Evolutionary conservation across 495 filamentous ascomycete genomes (phyloP), one percentile per base, ranked within the genome.

Genomic region (Elasticomyces elasticus): DNA sequence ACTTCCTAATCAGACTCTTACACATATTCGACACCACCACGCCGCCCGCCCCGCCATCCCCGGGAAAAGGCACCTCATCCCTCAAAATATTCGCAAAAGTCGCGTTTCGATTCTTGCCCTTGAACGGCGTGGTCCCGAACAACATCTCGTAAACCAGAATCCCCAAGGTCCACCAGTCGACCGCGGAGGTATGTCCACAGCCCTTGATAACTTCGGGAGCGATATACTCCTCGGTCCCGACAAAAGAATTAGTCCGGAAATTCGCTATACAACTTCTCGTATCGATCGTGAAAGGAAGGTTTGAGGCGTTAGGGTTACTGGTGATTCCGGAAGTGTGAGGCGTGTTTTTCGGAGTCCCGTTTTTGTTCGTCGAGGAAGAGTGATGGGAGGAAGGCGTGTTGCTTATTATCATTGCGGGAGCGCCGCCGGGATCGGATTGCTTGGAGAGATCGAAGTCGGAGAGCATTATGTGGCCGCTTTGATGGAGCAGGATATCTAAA

Each of bases 71-170:
- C 46, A 95, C 90, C 59, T 98, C 92, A 66, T 98, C 94, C 28
- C 89, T 76, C 50, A 98, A 74, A 58, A 98, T 98, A 64, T 97
- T 98, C 26, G 89, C 92, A 71, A 98, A 98, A 0, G 92, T 98
- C 15, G 87, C 87, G 65, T 97, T 98, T 30, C 92, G 81, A 69
- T 94, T 98, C 80, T 98, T 97, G 60, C 92, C 92, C 72, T 98
- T 98, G 79, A 98, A 98, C 0, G 92, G 92, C 1, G 92, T 98
- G 2, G 90, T 97, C 20, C 92, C 94, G 69, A 86, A 97, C n/a
- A 98, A 74, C 92, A 98, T 98, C 69, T 98, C 92, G 60, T 95
- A 98, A 52, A 97, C 86, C 62, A 98, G 70, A 51, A 98, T 97
- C 19, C 92, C 92, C 10, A 98, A 72, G 1, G 92, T 98, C 92